Evolutionary conservation across 2,329 filamentous ascomycete species (phyloP), one percentile per base, ranked within the genome.

Genomic region (Pseudocercospora fuligena): DNA sequence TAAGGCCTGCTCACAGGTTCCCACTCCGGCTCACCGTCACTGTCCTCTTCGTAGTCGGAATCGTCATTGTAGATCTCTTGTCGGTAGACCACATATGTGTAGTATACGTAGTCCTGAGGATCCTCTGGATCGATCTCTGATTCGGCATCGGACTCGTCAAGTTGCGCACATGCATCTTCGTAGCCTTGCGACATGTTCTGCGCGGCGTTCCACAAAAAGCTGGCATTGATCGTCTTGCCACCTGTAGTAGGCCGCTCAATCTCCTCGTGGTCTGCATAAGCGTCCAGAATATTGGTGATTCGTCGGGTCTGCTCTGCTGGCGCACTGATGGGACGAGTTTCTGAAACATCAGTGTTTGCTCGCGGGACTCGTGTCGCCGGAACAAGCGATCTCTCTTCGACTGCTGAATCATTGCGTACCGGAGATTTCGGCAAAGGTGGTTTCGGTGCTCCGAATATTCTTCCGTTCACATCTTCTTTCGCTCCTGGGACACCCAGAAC

Each of bases 151-250:
- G 53, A 25, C 9, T 54, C 56, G 19, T 53, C 19, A 31, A 61
- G 57, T 31, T 31, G 29, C 7, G 29, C 29, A 31, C 29, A 31
- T 62, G 47, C 47, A 36, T 65, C 59, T 8, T 60, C 33, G 29
- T 49, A 54, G 43, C 16, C 33, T 9, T 61, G 23, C 2, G 56
- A 61, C 49, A 61, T 54, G 29, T 64, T 49, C 9, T 58, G 29
- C n/a, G 56, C 33, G 9, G 21, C 33, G n/a, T 29, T 21, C 46
- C 63, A 65, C 8, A 61, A 6, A 11, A 57, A 33, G n/a, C 43
- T 63, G 12, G 33, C 23, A 36, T 61, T 60, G 43, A 72, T 60
- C 0, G 60, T 68, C 64, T 73, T 73, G 27, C 72, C 72, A 16
- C 65, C 67, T 4, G 64, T 67, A 1, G 36, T 65, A 1, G 65